Evolutionary conservation across 1,284 basidiomycete species (phyloP).

Genomic region (Athelia sp.): DNA sequence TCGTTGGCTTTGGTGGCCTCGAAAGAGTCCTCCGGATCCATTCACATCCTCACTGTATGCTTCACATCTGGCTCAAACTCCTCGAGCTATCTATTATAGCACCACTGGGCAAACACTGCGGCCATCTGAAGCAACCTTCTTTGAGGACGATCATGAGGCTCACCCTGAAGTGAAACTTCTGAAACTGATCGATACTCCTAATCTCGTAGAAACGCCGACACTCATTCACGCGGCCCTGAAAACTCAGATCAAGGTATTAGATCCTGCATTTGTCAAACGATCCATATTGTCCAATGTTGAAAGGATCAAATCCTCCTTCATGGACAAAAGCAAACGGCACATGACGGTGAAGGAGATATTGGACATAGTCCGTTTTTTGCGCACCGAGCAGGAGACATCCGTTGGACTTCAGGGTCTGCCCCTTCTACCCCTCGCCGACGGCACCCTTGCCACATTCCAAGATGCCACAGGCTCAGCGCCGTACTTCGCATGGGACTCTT

Average conservation of each 20-base stretch:
- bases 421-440: conserved; percentile 29
- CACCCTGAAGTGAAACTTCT: not conserved
- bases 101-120: not conserved
- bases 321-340: not conserved
- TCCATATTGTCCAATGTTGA: no score
- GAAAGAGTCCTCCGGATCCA: conserved; percentile 3
- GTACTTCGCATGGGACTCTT: conserved; percentile 17
- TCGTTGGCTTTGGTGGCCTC: conserved; percentile 28
- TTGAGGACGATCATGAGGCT: not conserved
- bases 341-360: conserved; percentile 13
- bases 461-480: conserved; percentile 1
- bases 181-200: not conserved
- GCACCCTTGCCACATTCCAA: conserved; percentile 18
- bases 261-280: not conserved
- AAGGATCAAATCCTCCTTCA: not conserved
- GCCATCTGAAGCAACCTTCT: not conserved
- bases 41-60: conserved; percentile 20
- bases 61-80: conserved; percentile 11
- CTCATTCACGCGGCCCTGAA: not conserved
- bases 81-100: conserved; percentile 10
- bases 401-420: conserved; percentile 19
- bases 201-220: not conserved
- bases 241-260: not conserved
- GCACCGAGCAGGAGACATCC: conserved; percentile 1
- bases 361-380: conserved; percentile 20